Evolutionary conservation across 306 rosid genomes (phyloP).

Genomic region (Leucaena leucocephala): DNA sequence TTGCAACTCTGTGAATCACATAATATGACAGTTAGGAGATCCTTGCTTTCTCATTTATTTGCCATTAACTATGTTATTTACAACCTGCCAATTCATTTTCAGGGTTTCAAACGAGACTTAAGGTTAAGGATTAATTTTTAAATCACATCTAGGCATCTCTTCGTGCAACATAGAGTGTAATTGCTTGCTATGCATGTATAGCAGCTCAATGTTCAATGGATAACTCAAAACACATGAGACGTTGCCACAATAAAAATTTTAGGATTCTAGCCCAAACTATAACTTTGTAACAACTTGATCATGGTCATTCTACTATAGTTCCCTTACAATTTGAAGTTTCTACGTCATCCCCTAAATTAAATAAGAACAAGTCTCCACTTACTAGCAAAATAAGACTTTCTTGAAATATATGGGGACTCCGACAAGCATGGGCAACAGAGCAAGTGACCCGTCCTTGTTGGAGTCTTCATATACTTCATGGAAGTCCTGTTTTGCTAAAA

Average conservation of each 20-base stretch:
- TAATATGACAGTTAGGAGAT: not conserved
- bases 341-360: too few species aligned
- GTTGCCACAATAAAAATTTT: slow-evolving; percentile 58
- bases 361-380: slow-evolving; percentile 55
- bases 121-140: too few species aligned
- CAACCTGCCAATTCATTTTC: too few species aligned
- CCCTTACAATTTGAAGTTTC: slow-evolving; percentile 19
- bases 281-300: slow-evolving; percentile 16
- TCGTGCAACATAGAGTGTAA: too few species aligned
- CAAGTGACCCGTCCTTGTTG: slow-evolving; percentile 2
- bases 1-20: not conserved
- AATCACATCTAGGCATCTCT: too few species aligned
- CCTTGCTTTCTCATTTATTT: too few species aligned
- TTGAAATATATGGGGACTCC: slow-evolving; percentile 67
- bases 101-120: too few species aligned
- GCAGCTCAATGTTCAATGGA: too few species aligned
- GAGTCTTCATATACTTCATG: too few species aligned
- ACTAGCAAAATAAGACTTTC: slow-evolving; percentile 59
- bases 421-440: slow-evolving; percentile 58
- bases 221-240: slow-evolving; percentile 30
- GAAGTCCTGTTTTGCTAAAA: too few species aligned
- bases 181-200: too few species aligned
- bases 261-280: slow-evolving; percentile 66
- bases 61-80: too few species aligned
- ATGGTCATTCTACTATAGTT: slow-evolving; percentile 57